These are phyloP conservation scores for Wallacemonas rigidus DNA, from an alignment of 208 protist genomes.

Conservation along the genomic window DNA sequence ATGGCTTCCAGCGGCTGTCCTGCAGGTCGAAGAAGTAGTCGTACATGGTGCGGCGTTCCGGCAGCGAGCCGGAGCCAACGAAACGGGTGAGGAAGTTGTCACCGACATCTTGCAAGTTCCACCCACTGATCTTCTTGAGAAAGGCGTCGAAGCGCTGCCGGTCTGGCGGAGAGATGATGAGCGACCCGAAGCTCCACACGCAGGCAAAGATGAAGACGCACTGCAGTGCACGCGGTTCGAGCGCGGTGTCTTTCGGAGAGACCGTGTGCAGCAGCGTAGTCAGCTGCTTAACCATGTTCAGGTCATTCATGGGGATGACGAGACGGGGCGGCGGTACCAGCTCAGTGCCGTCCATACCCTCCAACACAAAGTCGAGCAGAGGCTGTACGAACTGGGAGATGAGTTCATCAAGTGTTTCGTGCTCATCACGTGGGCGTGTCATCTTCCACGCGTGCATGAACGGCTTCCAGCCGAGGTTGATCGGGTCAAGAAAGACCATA, in stretches of 20 bases:
- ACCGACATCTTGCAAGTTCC: slow-evolving; percentile 91
- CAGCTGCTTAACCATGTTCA: slow-evolving; percentile 96
- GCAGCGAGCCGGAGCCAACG: slow-evolving; percentile 89
- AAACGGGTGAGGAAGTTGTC: slow-evolving; percentile 92
- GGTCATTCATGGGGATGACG: slow-evolving; percentile 82
- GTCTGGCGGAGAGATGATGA: slow-evolving; percentile 78
- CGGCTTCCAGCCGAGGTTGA: slow-evolving; percentile 97
- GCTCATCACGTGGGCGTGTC: slow-evolving; percentile 82
- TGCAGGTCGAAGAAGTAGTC: slow-evolving; percentile 97
- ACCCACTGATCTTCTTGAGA: slow-evolving; percentile 93
- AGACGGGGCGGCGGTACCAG: slow-evolving; percentile 69
- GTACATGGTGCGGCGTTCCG: slow-evolving; percentile 94
- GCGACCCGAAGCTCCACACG: slow-evolving; percentile 96
- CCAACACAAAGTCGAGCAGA: slow-evolving; percentile 92
- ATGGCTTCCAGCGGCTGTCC: slow-evolving; percentile 95
- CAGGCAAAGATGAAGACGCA: slow-evolving; percentile 95
- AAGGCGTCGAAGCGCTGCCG: slow-evolving; percentile 94
- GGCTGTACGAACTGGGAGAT: slow-evolving; percentile 94
- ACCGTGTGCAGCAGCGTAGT: slow-evolving; percentile 92
- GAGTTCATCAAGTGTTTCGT: slow-evolving; percentile 90
- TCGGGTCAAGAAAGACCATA: slow-evolving; percentile 99
- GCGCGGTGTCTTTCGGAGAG: slow-evolving; percentile 57
- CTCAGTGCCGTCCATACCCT: slow-evolving; percentile 86
- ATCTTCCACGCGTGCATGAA: slow-evolving; percentile 94
- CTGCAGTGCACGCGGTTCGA: slow-evolving; percentile 93